A percentile compares a stretch with the other conserved stretches of the same genome.
These are phyloP conservation scores for Entomortierella lignicola DNA, from an alignment of 192 early-diverging fungal genomes.

Conservation along the genomic window DNA sequence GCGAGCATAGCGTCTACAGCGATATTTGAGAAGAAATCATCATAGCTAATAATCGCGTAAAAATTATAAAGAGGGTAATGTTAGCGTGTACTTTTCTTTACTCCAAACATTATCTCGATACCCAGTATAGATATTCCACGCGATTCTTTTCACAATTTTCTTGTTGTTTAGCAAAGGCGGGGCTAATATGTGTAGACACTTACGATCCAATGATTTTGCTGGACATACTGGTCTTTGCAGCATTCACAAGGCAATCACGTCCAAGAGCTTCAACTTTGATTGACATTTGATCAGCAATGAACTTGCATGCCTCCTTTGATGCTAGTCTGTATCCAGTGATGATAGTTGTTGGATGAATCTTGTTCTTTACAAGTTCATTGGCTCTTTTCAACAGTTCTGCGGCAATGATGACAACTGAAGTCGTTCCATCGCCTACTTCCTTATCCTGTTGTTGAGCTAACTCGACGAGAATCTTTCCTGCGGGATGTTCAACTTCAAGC, in stretches of 20 bases:
- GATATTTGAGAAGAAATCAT: slow-evolving; percentile 96
- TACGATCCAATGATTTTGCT: slow-evolving; percentile 98
- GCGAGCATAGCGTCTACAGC: slow-evolving; percentile 93
- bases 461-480: slow-evolving; percentile 95
- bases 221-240: slow-evolving; percentile 98
- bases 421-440: slow-evolving; percentile 99
- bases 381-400: slow-evolving; percentile 95
- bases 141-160: too few species aligned
- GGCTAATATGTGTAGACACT: slow-evolving; percentile 54
- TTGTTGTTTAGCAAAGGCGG: too few species aligned
- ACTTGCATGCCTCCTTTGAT: slow-evolving; percentile 97
- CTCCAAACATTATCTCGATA: too few species aligned
- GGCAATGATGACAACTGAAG: slow-evolving; percentile 98
- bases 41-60: slow-evolving; percentile 69
- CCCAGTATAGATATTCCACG: too few species aligned
- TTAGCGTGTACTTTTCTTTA: not conserved
- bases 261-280: slow-evolving; percentile 95
- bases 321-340: slow-evolving; percentile 97
- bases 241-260: slow-evolving; percentile 93
- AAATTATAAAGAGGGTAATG: not conserved
- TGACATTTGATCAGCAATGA: slow-evolving; percentile 96
- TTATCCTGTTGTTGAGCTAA: slow-evolving; percentile 99
- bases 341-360: slow-evolving; percentile 98
- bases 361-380: slow-evolving; percentile 98
- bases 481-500: slow-evolving; percentile 99